phyloP scores from a whole-genome alignment of 805 yeast species.

The Kodamaea restingae region DNA sequence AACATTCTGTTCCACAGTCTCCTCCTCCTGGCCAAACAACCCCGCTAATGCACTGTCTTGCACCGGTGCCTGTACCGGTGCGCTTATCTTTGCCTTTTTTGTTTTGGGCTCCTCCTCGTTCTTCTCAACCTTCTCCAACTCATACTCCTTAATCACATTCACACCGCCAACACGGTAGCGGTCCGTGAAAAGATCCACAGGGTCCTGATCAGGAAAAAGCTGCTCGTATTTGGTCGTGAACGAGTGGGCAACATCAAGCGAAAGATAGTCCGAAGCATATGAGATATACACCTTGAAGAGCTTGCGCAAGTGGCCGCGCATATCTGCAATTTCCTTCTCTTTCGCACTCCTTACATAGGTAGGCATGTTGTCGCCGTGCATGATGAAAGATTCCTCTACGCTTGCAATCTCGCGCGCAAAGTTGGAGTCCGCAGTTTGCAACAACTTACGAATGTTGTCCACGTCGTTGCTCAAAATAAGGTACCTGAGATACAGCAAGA shows the following conservation, averaged over 20 bases:
- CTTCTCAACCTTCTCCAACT: slow-evolving; percentile 22
- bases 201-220: slow-evolving; percentile 59
- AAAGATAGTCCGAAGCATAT: slow-evolving; percentile 69
- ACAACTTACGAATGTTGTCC: slow-evolving; percentile 72
- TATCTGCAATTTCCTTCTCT: slow-evolving; percentile 17
- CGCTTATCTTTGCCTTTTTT: slow-evolving; percentile 8
- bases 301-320: slow-evolving; percentile 25
- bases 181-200: slow-evolving; percentile 33
- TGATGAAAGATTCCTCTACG: slow-evolving; percentile 18
- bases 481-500: slow-evolving; percentile 67
- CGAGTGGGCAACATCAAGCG: slow-evolving; percentile 58
- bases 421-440: slow-evolving; percentile 70
- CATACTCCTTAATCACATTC: slow-evolving; percentile 36
- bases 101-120: slow-evolving; percentile 14
- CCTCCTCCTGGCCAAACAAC: slow-evolving; percentile 4
- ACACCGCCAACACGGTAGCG: slow-evolving; percentile 35
- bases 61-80: background rate
- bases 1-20: slow-evolving; percentile 8
- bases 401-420: slow-evolving; percentile 34
- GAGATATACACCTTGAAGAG: slow-evolving; percentile 49
- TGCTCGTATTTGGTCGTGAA: slow-evolving; percentile 65
- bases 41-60: slow-evolving; percentile 4
- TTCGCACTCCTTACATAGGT: slow-evolving; percentile 42
- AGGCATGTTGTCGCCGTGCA: slow-evolving; percentile 12
- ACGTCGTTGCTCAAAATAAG: slow-evolving; percentile 64